Evolutionary conservation across 2,329 filamentous ascomycete genomes (phyloP).

Genomic region (Sphaceloma murrayae): DNA sequence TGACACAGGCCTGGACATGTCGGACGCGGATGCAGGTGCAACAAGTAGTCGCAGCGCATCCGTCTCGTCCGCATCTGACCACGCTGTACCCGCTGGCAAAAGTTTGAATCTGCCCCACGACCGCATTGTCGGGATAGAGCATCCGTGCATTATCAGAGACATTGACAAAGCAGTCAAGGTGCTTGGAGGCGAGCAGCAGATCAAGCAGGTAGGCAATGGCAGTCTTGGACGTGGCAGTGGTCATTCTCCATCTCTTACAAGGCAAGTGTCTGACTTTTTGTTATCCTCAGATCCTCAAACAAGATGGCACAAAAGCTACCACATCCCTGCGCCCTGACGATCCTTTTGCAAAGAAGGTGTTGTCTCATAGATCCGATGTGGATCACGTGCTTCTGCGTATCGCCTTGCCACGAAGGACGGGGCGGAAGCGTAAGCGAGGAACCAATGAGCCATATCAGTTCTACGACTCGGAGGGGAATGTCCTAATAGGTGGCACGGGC

Average conservation of each 20-base stretch:
- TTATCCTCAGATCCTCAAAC: slow-evolving; percentile 15
- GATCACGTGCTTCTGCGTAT: slow-evolving; percentile 82
- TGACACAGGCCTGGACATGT: neutral
- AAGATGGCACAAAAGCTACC: slow-evolving; percentile 31
- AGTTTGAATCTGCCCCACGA: slow-evolving; percentile 32
- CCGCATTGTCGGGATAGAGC: slow-evolving; percentile 53
- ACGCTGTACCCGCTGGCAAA: slow-evolving; percentile 13
- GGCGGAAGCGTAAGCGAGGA: slow-evolving; percentile 76
- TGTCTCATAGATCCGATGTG: slow-evolving; percentile 64
- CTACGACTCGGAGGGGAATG: neutral
- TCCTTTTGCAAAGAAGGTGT: slow-evolving; percentile 64
- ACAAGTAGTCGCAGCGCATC: slow-evolving; percentile 4
- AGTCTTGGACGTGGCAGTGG: neutral
- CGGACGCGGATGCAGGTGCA: neutral
- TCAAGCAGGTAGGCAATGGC: slow-evolving; percentile 41
- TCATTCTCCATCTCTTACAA: slow-evolving; percentile 10
- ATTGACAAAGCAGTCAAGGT: slow-evolving; percentile 54
- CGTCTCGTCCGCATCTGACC: slow-evolving; percentile 12
- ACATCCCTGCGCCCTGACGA: slow-evolving; percentile 74
- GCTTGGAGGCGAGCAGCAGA: slow-evolving; percentile 47
- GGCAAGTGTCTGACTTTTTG: slow-evolving; percentile 14
- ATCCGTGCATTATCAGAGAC: slow-evolving; percentile 57
- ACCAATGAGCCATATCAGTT: slow-evolving; percentile 46
- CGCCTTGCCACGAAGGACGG: slow-evolving; percentile 76
- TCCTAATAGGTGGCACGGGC: neutral